Evolutionary conservation across 1,284 basidiomycete species (phyloP).

Genomic region (Singerocomus inundabilis): DNA sequence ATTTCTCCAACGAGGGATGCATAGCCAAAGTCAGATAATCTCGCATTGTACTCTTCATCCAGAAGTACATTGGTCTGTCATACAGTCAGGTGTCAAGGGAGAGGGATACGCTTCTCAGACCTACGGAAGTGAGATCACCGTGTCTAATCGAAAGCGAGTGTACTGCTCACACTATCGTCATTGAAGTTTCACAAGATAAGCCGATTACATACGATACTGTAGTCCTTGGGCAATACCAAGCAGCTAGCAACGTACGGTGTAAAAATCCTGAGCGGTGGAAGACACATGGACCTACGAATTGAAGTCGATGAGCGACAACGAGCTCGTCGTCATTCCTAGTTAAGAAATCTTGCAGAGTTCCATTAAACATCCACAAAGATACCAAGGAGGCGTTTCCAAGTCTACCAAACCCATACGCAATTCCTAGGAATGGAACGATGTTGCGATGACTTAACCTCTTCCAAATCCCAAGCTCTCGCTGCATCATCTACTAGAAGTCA

Average conservation of each 20-base stretch:
- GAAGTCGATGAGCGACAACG: conserved; percentile 3
- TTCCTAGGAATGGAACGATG: conserved; percentile 11
- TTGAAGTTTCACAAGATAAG: neutral
- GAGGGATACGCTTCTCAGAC: neutral
- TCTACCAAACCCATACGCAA: conserved; percentile 6
- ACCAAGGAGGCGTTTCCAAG: conserved; percentile 7
- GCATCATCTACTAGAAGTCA: conserved; percentile 9
- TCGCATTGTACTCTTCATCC: neutral
- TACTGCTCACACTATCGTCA: neutral
- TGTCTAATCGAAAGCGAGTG: conserved; percentile 7
- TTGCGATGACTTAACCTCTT: conserved; percentile 9
- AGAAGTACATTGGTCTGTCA: conserved; percentile 9
- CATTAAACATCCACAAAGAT: conserved; percentile 12
- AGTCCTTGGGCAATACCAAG: conserved; percentile 5
- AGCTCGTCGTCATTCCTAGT: conserved; percentile 1
- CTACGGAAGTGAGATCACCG: conserved; percentile 9
- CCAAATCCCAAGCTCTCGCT: conserved; percentile 14
- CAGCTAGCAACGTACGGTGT: neutral
- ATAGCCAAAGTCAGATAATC: conserved; percentile 9
- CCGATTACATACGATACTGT: conserved; percentile 2
- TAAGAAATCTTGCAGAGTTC: conserved; percentile 9
- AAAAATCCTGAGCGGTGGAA: neutral
- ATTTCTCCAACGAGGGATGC: conserved; percentile 8
- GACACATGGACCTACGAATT: conserved; percentile 1
- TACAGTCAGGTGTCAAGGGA: neutral